Evolutionary conservation across 192 early-diverging fungal species (phyloP).

Genomic region (Coemansia sp.): DNA sequence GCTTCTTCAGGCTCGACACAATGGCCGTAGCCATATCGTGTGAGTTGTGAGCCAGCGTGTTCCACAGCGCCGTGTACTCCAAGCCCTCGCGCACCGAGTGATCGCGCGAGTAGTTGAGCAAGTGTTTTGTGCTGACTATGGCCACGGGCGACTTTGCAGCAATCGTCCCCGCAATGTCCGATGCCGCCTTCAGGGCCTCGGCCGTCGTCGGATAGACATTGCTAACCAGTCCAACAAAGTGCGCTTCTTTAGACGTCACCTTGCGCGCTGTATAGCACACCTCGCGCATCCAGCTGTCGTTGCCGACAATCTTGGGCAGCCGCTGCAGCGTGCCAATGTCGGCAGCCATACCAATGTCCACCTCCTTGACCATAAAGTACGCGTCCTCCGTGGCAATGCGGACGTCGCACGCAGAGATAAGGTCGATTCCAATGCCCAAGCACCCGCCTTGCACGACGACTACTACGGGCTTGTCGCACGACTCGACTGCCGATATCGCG

Average conservation of each 20-base stretch:
- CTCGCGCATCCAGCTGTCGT: slow-evolving; percentile 88
- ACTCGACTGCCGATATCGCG: slow-evolving; percentile 76
- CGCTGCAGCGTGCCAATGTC: slow-evolving; percentile 94
- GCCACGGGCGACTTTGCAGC: slow-evolving; percentile 90
- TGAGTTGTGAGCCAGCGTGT: slow-evolving; percentile 77
- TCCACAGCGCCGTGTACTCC: slow-evolving; percentile 87
- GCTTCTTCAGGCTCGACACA: slow-evolving; percentile 37
- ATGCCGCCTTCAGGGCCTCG: slow-evolving; percentile 50
- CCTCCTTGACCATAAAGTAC: slow-evolving; percentile 86
- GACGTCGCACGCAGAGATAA: slow-evolving; percentile 92
- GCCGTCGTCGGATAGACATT: slow-evolving; percentile 46
- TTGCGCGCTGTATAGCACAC: slow-evolving; percentile 81
- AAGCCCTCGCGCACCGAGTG: slow-evolving; percentile 89
- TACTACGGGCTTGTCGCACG: slow-evolving; percentile 86
- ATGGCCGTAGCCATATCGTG: slow-evolving; percentile 49
- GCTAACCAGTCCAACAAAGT: slow-evolving; percentile 62
- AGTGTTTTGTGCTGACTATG: slow-evolving; percentile 79
- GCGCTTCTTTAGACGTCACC: slow-evolving; percentile 67
- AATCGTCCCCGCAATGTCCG: slow-evolving; percentile 72
- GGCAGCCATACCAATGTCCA: slow-evolving; percentile 91
- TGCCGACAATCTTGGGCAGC: slow-evolving; percentile 91
- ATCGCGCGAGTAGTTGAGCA: slow-evolving; percentile 90
- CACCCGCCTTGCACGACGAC: slow-evolving; percentile 82
- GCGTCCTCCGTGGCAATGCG: slow-evolving; percentile 77
- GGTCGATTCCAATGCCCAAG: slow-evolving; percentile 84